Percentiles rank a stretch among this genome's conserved stretches.
Evolutionary conservation across 257 asterid genomes (phyloP).

Genomic region (Capsicum rhomboideum): DNA sequence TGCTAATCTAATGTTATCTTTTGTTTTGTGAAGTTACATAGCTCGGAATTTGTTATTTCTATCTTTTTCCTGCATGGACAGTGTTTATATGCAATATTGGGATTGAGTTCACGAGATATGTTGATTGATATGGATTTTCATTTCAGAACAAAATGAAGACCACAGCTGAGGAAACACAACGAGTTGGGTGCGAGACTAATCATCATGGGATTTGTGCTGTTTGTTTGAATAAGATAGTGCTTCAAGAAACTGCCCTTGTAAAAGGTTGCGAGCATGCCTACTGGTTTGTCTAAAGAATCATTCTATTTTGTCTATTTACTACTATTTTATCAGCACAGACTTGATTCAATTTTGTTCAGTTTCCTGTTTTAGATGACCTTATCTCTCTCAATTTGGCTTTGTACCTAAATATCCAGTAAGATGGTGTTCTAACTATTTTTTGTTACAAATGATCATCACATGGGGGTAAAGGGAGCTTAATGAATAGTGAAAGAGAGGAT

Average conservation of each 20-base stretch:
- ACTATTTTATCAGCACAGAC: neutral
- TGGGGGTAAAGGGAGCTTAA: neutral
- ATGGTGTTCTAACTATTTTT: neutral
- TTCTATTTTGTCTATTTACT: constrained; percentile 7
- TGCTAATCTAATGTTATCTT: neutral
- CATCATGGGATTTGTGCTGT: constrained; percentile 78
- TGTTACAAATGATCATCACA: neutral
- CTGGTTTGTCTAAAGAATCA: constrained; percentile 60
- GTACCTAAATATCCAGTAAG: neutral
- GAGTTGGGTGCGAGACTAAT: constrained; percentile 14
- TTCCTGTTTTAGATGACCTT: neutral
- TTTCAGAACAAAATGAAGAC: constrained; percentile 31
- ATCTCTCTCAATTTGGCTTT: neutral
- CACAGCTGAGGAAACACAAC: constrained; percentile 23
- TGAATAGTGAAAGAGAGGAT: neutral
- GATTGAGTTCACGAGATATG: neutral
- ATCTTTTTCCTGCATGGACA: neutral
- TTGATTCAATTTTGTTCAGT: neutral
- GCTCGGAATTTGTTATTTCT: neutral
- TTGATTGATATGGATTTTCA: constrained; percentile 11
- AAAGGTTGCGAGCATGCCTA: constrained; percentile 99
- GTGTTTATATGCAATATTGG: neutral
- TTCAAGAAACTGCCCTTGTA: constrained; percentile 87
- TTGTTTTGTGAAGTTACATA: neutral
- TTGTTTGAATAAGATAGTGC: constrained; percentile 66